Percentiles rank a stretch among this genome's conserved stretches.
Evolutionary conservation across 208 protist species (phyloP).

Genomic region (Leishmania gerbilli): DNA sequence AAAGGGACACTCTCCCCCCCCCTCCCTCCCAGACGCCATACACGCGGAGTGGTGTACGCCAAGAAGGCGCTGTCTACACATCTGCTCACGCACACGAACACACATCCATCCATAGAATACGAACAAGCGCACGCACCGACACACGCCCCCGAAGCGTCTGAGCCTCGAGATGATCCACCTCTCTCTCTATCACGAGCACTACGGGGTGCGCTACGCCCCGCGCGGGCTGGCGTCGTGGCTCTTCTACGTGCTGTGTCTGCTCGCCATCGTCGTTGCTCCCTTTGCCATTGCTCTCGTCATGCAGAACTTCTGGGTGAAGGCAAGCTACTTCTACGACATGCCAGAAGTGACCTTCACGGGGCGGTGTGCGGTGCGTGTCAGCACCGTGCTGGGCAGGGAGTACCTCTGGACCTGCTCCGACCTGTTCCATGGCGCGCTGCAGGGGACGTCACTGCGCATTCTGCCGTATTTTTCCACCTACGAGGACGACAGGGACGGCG

Average conservation of each 20-base stretch:
- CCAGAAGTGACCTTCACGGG: constrained; percentile 61
- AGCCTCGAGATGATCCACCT: constrained; percentile 18
- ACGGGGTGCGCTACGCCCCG: constrained; percentile 68
- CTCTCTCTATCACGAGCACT: constrained; percentile 71
- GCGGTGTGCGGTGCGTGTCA: constrained; percentile 58
- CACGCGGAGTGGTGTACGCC: not conserved
- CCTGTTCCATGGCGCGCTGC: constrained; percentile 50
- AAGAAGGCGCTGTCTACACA: not conserved
- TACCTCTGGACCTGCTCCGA: constrained; percentile 82
- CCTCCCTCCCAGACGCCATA: not conserved
- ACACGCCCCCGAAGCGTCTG: not conserved
- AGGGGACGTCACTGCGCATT: constrained; percentile 37
- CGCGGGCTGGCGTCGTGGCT: constrained; percentile 59
- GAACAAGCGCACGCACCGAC: not conserved
- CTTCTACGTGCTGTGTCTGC: constrained; percentile 63
- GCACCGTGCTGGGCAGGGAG: constrained; percentile 60
- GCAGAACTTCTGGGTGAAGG: constrained; percentile 79
- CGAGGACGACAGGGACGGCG: constrained; percentile 47
- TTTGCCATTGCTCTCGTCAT: constrained; percentile 69
- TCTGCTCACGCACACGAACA: not conserved
- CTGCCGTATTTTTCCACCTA: constrained; percentile 64
- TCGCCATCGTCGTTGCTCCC: constrained; percentile 54
- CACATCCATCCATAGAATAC: not conserved
- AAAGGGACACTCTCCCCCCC: not conserved
- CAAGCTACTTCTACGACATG: constrained; percentile 50